Conservation (phyloP, 768 basidiomycete genomes). For the Leucogyrophana mollusca region DNA sequence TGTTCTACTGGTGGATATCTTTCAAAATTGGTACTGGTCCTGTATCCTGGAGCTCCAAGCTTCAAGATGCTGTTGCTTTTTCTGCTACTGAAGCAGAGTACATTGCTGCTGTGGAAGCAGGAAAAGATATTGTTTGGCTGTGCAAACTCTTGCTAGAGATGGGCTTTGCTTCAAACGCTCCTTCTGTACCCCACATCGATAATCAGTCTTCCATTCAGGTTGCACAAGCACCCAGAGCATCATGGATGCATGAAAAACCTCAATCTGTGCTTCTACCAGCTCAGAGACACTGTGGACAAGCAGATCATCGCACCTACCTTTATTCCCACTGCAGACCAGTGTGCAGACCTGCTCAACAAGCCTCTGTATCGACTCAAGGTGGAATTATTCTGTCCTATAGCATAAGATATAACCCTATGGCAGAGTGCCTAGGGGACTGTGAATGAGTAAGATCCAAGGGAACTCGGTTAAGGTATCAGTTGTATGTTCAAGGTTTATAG, state of each 20-base stretch:
- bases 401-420: too few species aligned
- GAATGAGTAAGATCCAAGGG: too few species aligned
- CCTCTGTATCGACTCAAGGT: conserved; percentile 41
- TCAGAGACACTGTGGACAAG: conserved; percentile 3
- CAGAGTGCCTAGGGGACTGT: too few species aligned
- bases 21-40: conserved; percentile 27
- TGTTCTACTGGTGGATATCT: conserved; percentile 31
- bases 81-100: too few species aligned
- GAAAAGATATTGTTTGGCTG: conserved; percentile 27
- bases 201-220: conserved; percentile 11
- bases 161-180: conserved; percentile 3
- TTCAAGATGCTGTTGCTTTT: conserved; percentile 31
- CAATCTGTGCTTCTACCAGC: conserved; percentile 1
- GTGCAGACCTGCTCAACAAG: conserved; percentile 31
- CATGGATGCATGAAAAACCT: conserved; percentile 30
- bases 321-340: too few species aligned
- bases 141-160: too few species aligned
- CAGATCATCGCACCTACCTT: too few species aligned
- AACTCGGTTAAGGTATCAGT: too few species aligned
- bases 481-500: too few species aligned
- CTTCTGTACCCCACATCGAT: conserved; percentile 8
- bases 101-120: conserved; percentile 24
- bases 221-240: too few species aligned
- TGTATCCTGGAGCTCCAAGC: conserved; percentile 33
- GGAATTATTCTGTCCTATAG: too few species aligned